Evolutionary conservation across 1,139 yeast genomes (phyloP).

Genomic region (Yamadazyma triangularis): DNA sequence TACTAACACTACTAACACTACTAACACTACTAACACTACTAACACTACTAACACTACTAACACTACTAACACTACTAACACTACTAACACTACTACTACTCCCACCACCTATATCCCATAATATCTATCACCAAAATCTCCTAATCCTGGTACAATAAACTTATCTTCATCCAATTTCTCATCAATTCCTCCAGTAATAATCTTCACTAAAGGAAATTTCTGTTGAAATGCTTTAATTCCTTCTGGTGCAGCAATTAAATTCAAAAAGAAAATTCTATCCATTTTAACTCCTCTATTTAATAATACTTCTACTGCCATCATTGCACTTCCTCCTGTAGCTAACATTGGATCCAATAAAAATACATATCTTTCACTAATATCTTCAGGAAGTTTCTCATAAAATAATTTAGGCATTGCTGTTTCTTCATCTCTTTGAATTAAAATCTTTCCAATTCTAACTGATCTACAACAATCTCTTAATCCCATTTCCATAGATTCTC

Average conservation of each 20-base stretch:
- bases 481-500: slow-evolving; percentile 98
- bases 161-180: slow-evolving; percentile 77
- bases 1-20: too few relatives aligned
- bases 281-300: slow-evolving; percentile 80
- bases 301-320: slow-evolving; percentile 93
- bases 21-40: too few relatives aligned
- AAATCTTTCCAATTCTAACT: slow-evolving; percentile 91
- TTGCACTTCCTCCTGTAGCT: slow-evolving; percentile 98
- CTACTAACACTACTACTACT: too few relatives aligned
- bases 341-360: slow-evolving; percentile 93
- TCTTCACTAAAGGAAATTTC: slow-evolving; percentile 76
- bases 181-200: slow-evolving; percentile 92
- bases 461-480: slow-evolving; percentile 92
- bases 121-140: slow-evolving; percentile 97
- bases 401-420: slow-evolving; percentile 69
- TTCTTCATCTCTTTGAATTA: slow-evolving; percentile 96
- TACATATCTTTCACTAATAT: slow-evolving; percentile 81
- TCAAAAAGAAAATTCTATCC: slow-evolving; percentile 82
- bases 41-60: too few relatives aligned
- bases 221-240: slow-evolving; percentile 78
- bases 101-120: slow-evolving; percentile 63
- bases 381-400: slow-evolving; percentile 91
- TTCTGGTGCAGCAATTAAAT: slow-evolving; percentile 91
- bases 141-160: slow-evolving; percentile 90
- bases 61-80: too few relatives aligned